phyloP scores from a whole-genome alignment of 129 eudicot species.

The Flaveria sonorensis region DNA sequence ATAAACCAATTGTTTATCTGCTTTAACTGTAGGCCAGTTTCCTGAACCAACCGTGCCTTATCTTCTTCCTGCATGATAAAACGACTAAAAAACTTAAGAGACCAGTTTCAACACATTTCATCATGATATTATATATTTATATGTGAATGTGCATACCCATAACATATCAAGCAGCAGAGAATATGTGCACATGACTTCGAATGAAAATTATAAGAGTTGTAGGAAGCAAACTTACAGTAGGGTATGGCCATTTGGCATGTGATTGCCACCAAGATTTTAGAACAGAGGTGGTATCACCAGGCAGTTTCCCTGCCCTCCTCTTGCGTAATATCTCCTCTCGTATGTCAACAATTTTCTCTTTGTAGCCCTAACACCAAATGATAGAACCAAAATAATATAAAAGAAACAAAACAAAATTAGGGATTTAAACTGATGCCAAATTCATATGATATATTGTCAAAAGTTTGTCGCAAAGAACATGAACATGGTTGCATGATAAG shows the following conservation, averaged over 20 bases:
- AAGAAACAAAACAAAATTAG: neutral
- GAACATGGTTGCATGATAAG: neutral
- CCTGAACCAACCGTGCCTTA: constrained; percentile 74
- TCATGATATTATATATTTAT: too few relatives aligned
- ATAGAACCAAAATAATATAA: neutral
- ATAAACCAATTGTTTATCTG: constrained; percentile 95
- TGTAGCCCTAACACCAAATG: constrained; percentile 56
- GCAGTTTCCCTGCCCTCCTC: constrained; percentile 89
- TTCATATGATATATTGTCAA: neutral
- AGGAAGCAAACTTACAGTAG: constrained; percentile 50
- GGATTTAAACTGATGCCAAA: neutral
- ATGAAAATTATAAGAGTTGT: neutral
- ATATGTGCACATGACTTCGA: too few relatives aligned
- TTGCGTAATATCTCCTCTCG: constrained; percentile 85
- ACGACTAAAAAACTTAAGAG: too few relatives aligned
- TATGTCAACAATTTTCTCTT: constrained; percentile 84
- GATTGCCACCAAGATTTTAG: constrained; percentile 96
- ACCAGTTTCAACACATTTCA: too few relatives aligned
- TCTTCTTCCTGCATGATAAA: constrained; percentile 62
- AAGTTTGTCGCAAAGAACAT: neutral
- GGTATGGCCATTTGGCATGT: constrained; percentile 95
- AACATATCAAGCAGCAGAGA: too few relatives aligned
- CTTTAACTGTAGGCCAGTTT: constrained; percentile 79
- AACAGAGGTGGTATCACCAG: constrained; percentile 86
- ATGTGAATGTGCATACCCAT: too few relatives aligned